Evolutionary conservation across 129 eudicot genomes (phyloP), one percentile per base, ranked within the genome.

Genomic region (Gnaphalium uliginosum): DNA sequence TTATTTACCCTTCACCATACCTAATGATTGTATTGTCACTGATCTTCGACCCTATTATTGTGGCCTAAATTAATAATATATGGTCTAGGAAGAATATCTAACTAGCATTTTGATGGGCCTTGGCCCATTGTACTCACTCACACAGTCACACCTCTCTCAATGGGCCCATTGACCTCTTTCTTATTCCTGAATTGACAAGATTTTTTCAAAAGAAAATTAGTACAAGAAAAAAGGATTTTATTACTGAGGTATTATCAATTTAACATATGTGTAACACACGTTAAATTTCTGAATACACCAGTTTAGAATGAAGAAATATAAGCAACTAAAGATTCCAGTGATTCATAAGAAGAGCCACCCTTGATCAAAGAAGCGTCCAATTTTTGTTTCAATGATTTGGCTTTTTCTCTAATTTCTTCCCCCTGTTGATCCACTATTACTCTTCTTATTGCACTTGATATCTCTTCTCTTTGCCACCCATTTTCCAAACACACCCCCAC

Each of bases 401-500:
- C 78, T 7, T 78, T 79, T 17, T 71, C 81, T 60, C 80, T 76
- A 76, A 75, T 63, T 1, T 35, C 58, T 22, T 24, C 58, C 10
- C 78, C 76, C 46, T 54, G 81, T 32, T 66, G 61, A 30, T 82
- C 85, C 66, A 76, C 78, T 83, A 85, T 76, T 15, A 86, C 62
- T 58, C 65, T 83, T 71, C 32, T 68, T 30, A 86, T 79, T 7
- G 83, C 78, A 37, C 17, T 80, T 66, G 69, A 33, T 29, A 83
- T 66, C 41, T 73, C 79, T 13, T 72, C 85, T 46, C 85, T 76
- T 73, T 79, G 51, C 73, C 77, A 46, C 22, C 74, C 87, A 43
- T 64, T 68, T 53, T 80, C 89, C 81, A 86, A 60, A 75, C 23
- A 76, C 68, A 86, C 69, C 64, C 85, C 87, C 27, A 86, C 81